Evolutionary conservation across 2,329 filamentous ascomycete species (phyloP), one percentile per base, ranked within the genome.

Genomic region (Cadophora malorum): DNA sequence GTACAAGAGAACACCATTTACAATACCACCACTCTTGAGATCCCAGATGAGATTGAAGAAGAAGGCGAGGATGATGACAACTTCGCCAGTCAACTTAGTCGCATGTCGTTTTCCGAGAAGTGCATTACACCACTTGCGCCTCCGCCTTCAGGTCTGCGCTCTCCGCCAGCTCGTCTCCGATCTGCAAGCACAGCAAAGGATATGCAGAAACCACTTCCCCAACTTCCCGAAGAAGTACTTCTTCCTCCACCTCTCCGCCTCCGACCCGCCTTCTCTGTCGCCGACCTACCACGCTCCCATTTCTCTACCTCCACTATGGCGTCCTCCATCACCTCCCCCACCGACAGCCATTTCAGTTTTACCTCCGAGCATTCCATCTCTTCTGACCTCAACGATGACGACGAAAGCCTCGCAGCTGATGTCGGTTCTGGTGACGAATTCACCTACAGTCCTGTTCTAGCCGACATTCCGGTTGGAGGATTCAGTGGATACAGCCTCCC

Each of bases 21-120:
- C 68, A 74, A 74, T 21, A 68, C 78, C 31, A 76, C 76, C 12
- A 74, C 73, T 14, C 70, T 83, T 28, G 72, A 73, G 49, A 83
- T 84, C 25, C 81, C 82, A 1, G 81, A 84, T 61, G 81, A 84
- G 64, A 83, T 82, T 47, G 79, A 77, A 8, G 85, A 86, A 65
- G 83, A 84, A 63, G 71, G 50, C 55, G 86, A 88, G 61, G 86
- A 89, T 69, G 86, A 89, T 72, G 85, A 88, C 70, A 89, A 89
- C 78, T 89, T 90, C 73, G 86, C 86, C n/a, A 83, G 81, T 56
- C 68, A 74, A 50, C 47, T 73, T 10, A 70, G 65, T 56, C 66
- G 65, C 47, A 59, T 70, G 7, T 71, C 70, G 0, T 63, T 74
- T 31, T 64, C 66, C 21, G 73, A 74, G 21, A 69, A 69, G 21